phyloP scores from a whole-genome alignment of 2,329 filamentous ascomycete genomes.

The Hymenoscyphus occultus region DNA sequence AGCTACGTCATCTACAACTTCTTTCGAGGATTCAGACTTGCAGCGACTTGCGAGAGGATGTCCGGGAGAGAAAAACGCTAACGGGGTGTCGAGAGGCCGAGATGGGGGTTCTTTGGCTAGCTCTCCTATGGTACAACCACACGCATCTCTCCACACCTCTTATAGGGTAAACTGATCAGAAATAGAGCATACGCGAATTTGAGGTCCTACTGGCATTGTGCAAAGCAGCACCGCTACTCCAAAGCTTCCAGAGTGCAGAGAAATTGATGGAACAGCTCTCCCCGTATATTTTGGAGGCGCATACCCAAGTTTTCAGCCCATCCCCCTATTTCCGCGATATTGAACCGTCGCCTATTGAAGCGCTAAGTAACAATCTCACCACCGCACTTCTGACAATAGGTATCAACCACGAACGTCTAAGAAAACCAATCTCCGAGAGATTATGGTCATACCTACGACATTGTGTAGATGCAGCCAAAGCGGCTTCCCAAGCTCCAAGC shows the following conservation, averaged over 20 bases:
- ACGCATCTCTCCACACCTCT: neutral
- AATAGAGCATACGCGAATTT: slow-evolving; percentile 80
- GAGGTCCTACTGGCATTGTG: slow-evolving; percentile 89
- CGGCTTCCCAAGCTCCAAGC: slow-evolving; percentile 50
- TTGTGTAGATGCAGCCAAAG: slow-evolving; percentile 61
- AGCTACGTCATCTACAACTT: slow-evolving; percentile 49
- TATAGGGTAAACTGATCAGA: slow-evolving; percentile 20
- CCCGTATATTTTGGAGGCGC: slow-evolving; percentile 82
- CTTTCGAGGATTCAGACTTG: slow-evolving; percentile 61
- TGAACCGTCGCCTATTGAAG: slow-evolving; percentile 85
- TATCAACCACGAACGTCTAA: slow-evolving; percentile 65
- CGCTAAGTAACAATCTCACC: slow-evolving; percentile 74
- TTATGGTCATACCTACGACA: slow-evolving; percentile 71
- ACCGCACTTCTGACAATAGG: slow-evolving; percentile 80
- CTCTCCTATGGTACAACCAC: slow-evolving; percentile 55
- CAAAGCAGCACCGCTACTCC: slow-evolving; percentile 77
- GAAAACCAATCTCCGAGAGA: slow-evolving; percentile 61
- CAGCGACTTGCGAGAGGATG: slow-evolving; percentile 60
- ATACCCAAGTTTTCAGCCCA: slow-evolving; percentile 71
- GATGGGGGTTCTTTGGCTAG: slow-evolving; percentile 48
- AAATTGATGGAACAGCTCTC: slow-evolving; percentile 75
- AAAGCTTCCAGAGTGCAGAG: slow-evolving; percentile 68
- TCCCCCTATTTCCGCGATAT: slow-evolving; percentile 82
- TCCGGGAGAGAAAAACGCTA: slow-evolving; percentile 44
- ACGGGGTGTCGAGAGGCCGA: slow-evolving; percentile 48